These are phyloP conservation scores for Serendipita vermifera DNA, from an alignment of 768 basidiomycete species.

Conservation along the genomic window DNA sequence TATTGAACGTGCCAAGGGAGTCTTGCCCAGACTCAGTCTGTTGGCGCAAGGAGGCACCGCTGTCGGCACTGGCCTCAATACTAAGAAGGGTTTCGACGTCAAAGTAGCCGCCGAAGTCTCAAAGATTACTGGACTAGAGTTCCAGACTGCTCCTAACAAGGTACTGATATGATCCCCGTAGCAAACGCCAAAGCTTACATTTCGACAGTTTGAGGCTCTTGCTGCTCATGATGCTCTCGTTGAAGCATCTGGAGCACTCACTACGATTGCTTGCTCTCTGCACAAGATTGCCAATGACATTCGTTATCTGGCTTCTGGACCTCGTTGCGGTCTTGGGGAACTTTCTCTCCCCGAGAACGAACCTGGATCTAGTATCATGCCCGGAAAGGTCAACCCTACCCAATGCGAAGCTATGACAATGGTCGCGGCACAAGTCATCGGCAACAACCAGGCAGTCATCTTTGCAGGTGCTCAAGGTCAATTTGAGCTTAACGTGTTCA, in stretches of 20 bases:
- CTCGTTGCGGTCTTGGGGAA: slow-evolving; percentile 94
- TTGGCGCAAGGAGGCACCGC: slow-evolving; percentile 98
- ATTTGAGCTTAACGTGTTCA: slow-evolving; percentile 99
- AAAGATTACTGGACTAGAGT: slow-evolving; percentile 77
- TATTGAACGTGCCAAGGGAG: slow-evolving; percentile 68
- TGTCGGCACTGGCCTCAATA: slow-evolving; percentile 96
- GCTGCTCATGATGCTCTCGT: slow-evolving; percentile 97
- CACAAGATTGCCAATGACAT: slow-evolving; percentile 99
- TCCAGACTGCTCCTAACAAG: slow-evolving; percentile 98
- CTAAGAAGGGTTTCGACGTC: slow-evolving; percentile 90
- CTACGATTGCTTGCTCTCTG: slow-evolving; percentile 87
- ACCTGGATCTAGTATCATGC: slow-evolving; percentile 99
- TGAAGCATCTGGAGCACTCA: slow-evolving; percentile 92
- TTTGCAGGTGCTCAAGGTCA: slow-evolving; percentile 91
- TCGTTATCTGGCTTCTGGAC: slow-evolving; percentile 92
- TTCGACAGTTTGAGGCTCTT: slow-evolving; percentile 79
- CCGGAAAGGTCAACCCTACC: slow-evolving; percentile 98
- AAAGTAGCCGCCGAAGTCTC: slow-evolving; percentile 87
- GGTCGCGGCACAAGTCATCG: slow-evolving; percentile 98
- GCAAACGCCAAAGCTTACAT: not conserved
- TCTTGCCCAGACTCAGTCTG: slow-evolving; percentile 71
- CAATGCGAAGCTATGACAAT: slow-evolving; percentile 98
- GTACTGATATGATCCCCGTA: slow-evolving; percentile 26
- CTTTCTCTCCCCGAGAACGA: slow-evolving; percentile 93
- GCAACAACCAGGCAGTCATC: slow-evolving; percentile 87